These are phyloP conservation scores for Grigorovia humatica DNA, from an alignment of 805 yeast genomes.

Conservation along the genomic window DNA sequence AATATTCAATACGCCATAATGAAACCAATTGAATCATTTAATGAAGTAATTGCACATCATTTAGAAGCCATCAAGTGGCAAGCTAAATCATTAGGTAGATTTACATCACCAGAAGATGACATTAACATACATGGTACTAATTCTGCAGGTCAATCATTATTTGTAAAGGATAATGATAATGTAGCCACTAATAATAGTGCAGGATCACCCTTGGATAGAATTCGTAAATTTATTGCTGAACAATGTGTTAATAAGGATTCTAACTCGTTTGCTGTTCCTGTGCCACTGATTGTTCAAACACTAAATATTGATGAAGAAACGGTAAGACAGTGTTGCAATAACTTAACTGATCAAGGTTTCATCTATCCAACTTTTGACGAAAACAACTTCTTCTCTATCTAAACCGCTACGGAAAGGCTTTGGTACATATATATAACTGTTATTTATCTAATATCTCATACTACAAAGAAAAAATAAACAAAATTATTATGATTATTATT, in stretches of 20 bases:
- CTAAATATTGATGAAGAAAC: constrained; percentile 41
- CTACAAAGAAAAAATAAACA: no score
- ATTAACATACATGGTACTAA: constrained; percentile 11
- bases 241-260: constrained; percentile 42
- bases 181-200: constrained; percentile 18
- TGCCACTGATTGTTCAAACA: constrained; percentile 47
- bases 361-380: constrained; percentile 65
- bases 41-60: constrained; percentile 59
- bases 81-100: constrained; percentile 44
- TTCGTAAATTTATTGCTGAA: constrained; percentile 39
- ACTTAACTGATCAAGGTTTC: constrained; percentile 56
- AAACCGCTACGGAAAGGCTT: not conserved
- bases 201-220: constrained; percentile 32
- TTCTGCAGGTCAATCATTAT: constrained; percentile 26
- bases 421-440: no score
- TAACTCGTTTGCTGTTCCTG: constrained; percentile 59
- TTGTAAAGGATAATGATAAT: constrained; percentile 34
- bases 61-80: constrained; percentile 52
- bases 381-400: constrained; percentile 44
- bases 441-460: no score
- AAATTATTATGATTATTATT: no score
- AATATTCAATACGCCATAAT: constrained; percentile 55
- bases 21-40: constrained; percentile 48
- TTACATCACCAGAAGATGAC: constrained; percentile 10
- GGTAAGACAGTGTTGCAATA: constrained; percentile 40